These are phyloP conservation scores for Boletus subcaerulescens DNA, from an alignment of 768 basidiomycete genomes.

Conservation along the genomic window DNA sequence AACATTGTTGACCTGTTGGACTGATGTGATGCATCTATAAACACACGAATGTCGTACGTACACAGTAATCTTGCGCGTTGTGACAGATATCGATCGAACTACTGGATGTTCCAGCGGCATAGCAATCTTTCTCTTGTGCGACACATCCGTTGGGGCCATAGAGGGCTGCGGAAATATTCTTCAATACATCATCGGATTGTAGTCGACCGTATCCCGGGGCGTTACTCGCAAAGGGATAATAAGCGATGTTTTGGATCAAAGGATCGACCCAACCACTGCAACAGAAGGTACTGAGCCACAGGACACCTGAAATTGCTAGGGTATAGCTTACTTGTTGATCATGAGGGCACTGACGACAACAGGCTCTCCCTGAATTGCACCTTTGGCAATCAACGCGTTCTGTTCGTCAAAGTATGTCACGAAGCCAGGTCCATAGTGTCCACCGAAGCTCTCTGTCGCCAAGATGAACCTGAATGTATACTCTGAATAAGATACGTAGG, in stretches of 20 bases:
- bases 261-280: conserved; percentile 65
- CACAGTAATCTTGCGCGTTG: conserved; percentile 54
- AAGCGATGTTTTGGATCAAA: conserved; percentile 58
- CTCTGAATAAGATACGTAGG: not conserved
- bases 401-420: conserved; percentile 65
- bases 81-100: conserved; percentile 49
- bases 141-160: conserved; percentile 49
- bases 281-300: not conserved
- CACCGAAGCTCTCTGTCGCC: conserved; percentile 66
- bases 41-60: conserved; percentile 27
- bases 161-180: conserved; percentile 46
- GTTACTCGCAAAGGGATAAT: conserved; percentile 54
- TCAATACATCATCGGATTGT: conserved; percentile 44
- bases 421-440: conserved; percentile 64
- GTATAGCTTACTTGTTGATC: conserved; percentile 53
- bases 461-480: conserved; percentile 49
- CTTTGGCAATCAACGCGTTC: conserved; percentile 48
- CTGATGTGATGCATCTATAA: not conserved
- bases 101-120: conserved; percentile 46
- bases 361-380: conserved; percentile 45
- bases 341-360: conserved; percentile 58
- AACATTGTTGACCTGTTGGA: conserved; percentile 44
- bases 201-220: conserved; percentile 70
- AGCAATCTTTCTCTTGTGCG: conserved; percentile 55
- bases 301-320: not conserved